Conservation (phyloP, 2,329 filamentous ascomycete species). For the Massarina eburnea region DNA sequence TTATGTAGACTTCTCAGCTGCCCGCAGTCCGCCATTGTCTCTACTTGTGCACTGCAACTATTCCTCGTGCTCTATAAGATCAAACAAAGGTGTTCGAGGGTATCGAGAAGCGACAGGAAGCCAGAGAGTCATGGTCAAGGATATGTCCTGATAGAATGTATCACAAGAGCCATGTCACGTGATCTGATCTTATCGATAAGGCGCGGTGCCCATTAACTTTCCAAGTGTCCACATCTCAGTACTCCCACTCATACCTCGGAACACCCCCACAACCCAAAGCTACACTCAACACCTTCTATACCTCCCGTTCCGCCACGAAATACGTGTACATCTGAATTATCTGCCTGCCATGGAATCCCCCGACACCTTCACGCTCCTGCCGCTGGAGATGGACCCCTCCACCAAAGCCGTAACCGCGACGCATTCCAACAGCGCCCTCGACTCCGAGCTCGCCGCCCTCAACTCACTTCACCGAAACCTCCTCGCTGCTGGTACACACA, state of each 20-base stretch:
- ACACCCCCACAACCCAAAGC: neutral
- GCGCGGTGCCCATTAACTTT: slow-evolving; percentile 8
- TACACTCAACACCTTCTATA: neutral
- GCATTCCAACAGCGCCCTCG: slow-evolving; percentile 41
- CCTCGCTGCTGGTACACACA: slow-evolving; percentile 63
- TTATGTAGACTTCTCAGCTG: too few relatives aligned
- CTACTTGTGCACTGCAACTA: too few relatives aligned
- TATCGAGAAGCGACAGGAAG: too few relatives aligned
- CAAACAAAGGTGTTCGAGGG: too few relatives aligned
- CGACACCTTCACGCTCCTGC: slow-evolving; percentile 79
- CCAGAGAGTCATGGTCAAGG: too few relatives aligned
- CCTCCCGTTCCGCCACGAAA: neutral
- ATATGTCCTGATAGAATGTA: too few relatives aligned
- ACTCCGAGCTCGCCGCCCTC: slow-evolving; percentile 63
- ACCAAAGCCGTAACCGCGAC: slow-evolving; percentile 70
- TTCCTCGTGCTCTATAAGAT: too few relatives aligned
- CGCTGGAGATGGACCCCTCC: slow-evolving; percentile 77
- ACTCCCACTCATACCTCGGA: neutral
- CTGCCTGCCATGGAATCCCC: slow-evolving; percentile 34
- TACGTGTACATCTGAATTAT: neutral
- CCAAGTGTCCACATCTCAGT: slow-evolving; percentile 25
- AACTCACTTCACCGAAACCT: slow-evolving; percentile 79
- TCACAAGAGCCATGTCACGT: neutral
- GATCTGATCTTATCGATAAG: slow-evolving; percentile 22
- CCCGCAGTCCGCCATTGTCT: too few relatives aligned